Conservation (phyloP, 1,139 yeast genomes). For the Suhomyces panamericanus region DNA sequence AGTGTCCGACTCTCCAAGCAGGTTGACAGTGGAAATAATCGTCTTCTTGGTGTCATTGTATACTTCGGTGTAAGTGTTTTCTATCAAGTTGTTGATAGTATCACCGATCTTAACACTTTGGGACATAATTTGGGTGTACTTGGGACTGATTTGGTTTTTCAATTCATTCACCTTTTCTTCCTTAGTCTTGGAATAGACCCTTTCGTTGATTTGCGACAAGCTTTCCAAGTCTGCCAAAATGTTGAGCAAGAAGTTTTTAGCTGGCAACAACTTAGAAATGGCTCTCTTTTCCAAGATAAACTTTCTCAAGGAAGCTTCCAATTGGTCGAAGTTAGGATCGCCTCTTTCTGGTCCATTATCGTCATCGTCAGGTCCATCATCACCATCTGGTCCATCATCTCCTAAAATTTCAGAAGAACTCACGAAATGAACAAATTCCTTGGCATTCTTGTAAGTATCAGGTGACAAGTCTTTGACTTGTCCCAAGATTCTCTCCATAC, state of each 20-base stretch:
- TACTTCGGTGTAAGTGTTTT: constrained; percentile 54
- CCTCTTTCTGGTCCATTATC: constrained; percentile 14
- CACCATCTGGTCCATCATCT: constrained; percentile 36
- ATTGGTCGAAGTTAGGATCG: constrained; percentile 73
- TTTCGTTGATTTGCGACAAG: constrained; percentile 62
- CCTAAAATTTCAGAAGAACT: constrained; percentile 55
- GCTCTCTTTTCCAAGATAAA: constrained; percentile 90
- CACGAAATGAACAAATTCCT: constrained; percentile 93
- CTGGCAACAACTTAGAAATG: constrained; percentile 86
- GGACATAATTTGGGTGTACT: constrained; percentile 53
- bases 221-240: constrained; percentile 63
- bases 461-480: constrained; percentile 91
- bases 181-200: constrained; percentile 52
- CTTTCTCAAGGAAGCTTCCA: constrained; percentile 81
- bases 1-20: constrained; percentile 52
- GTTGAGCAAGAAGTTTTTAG: constrained; percentile 77
- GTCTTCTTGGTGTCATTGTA: constrained; percentile 61
- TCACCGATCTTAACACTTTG: constrained; percentile 59
- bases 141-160: constrained; percentile 56
- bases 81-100: constrained; percentile 62
- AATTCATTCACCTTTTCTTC: constrained; percentile 49
- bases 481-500: constrained; percentile 72
- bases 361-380: constrained; percentile 34
- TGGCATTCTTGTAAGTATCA: constrained; percentile 82
- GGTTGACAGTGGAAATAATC: constrained; percentile 53